phyloP scores from a whole-genome alignment of 306 rosid species.

The Glycine latifolia region DNA sequence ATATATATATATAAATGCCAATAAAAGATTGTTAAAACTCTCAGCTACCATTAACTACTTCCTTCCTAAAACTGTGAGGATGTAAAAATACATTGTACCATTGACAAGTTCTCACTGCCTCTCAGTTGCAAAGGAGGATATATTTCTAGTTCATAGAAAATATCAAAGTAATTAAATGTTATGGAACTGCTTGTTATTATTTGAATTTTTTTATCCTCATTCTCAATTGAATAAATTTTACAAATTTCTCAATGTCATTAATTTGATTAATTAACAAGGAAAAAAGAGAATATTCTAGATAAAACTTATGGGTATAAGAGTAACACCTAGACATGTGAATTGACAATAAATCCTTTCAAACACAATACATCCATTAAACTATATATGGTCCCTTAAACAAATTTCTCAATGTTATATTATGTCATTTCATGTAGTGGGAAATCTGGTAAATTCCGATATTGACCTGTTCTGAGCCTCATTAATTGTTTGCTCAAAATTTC shows the following conservation, averaged over 20 bases:
- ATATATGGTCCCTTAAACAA: background rate
- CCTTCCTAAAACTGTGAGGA: background rate
- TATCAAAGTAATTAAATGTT: too few species aligned
- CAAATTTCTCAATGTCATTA: background rate
- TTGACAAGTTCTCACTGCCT: background rate
- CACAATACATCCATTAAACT: background rate
- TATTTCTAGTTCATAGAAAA: too few species aligned
- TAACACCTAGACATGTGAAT: background rate
- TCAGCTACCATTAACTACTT: background rate
- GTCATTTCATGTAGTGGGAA: conserved; percentile 27
- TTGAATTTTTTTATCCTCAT: too few species aligned
- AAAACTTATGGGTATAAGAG: background rate
- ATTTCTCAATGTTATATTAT: background rate
- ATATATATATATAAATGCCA: background rate
- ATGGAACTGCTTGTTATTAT: too few species aligned
- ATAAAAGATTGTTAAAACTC: background rate
- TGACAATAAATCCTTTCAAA: background rate
- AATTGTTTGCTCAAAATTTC: conserved; percentile 37
- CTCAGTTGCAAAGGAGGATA: background rate
- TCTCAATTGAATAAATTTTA: too few species aligned
- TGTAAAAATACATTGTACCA: too few species aligned
- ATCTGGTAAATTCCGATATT: conserved; percentile 8
- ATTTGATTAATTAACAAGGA: background rate
- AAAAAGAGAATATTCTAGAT: background rate
- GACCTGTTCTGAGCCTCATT: conserved; percentile 13